Evolutionary conservation across 805 yeast species (phyloP).

Genomic region (Candida ascalaphidarum): DNA sequence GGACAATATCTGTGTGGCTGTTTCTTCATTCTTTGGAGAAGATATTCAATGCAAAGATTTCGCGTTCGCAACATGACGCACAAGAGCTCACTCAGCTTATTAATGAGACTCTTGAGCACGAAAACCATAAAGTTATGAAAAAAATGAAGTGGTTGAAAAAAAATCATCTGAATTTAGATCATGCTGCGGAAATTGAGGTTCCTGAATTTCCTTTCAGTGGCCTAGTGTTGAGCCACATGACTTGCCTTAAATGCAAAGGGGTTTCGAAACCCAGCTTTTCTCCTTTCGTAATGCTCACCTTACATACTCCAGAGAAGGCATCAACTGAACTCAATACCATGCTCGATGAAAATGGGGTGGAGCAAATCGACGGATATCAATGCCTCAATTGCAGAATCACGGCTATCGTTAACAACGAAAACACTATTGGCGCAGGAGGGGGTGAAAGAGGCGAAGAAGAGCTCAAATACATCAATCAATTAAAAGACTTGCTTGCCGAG

Average conservation of each 20-base stretch:
- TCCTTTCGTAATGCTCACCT: slow-evolving; percentile 63
- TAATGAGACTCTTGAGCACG: slow-evolving; percentile 69
- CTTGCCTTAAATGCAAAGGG: slow-evolving; percentile 59
- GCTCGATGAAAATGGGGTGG: slow-evolving; percentile 48
- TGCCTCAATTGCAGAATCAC: slow-evolving; percentile 62
- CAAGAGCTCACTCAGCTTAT: slow-evolving; percentile 83
- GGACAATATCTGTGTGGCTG: slow-evolving; percentile 69
- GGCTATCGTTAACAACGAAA: slow-evolving; percentile 21
- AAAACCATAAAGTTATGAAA: slow-evolving; percentile 37
- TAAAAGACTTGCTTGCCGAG: slow-evolving; percentile 26
- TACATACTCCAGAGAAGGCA: slow-evolving; percentile 58
- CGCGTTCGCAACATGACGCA: slow-evolving; percentile 87
- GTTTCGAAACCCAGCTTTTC: slow-evolving; percentile 50
- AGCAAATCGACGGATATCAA: slow-evolving; percentile 70
- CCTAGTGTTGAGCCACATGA: slow-evolving; percentile 52
- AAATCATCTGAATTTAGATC: slow-evolving; percentile 3
- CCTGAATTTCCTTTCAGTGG: slow-evolving; percentile 77
- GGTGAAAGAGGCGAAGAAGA: slow-evolving; percentile 14
- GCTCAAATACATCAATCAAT: slow-evolving; percentile 17
- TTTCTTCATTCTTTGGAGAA: slow-evolving; percentile 64
- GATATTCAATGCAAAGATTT: slow-evolving; percentile 64
- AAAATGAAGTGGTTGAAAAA: slow-evolving; percentile 15
- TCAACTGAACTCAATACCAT: slow-evolving; percentile 44
- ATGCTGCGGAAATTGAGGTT: slow-evolving; percentile 18
- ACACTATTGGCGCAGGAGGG: slow-evolving; percentile 10